Evolutionary conservation across 208 protist species (phyloP).

Genomic region (Eutreptiella sp.): DNA sequence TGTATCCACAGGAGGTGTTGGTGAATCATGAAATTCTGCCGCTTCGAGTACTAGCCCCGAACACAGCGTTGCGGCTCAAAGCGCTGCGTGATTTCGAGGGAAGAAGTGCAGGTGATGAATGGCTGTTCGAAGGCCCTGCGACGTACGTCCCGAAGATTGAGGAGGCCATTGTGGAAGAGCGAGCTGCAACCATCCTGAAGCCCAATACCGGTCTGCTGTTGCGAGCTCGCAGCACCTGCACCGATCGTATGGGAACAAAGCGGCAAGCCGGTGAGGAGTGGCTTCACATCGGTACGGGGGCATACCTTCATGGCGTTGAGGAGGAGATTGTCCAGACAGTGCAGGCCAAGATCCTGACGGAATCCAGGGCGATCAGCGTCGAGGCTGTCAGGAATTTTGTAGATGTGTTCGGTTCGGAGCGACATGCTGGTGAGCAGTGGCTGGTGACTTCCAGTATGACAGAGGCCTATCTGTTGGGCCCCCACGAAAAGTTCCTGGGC

Average conservation of each 20-base stretch:
- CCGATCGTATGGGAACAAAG: slow-evolving; percentile 50
- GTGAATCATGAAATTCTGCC: slow-evolving; percentile 45
- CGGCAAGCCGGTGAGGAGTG: slow-evolving; percentile 73
- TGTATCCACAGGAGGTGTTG: slow-evolving; percentile 77
- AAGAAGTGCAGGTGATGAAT: slow-evolving; percentile 70
- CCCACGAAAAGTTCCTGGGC: slow-evolving; percentile 52
- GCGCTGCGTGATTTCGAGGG: slow-evolving; percentile 61
- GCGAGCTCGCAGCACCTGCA: slow-evolving; percentile 58
- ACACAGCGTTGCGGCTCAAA: slow-evolving; percentile 69
- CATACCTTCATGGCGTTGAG: slow-evolving; percentile 61
- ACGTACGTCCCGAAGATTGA: slow-evolving; percentile 79
- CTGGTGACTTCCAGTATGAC: slow-evolving; percentile 33
- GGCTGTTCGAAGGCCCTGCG: slow-evolving; percentile 74
- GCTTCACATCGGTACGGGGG: slow-evolving; percentile 43
- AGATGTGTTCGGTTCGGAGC: slow-evolving; percentile 33
- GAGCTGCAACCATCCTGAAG: slow-evolving; percentile 59
- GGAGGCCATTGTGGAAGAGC: slow-evolving; percentile 57
- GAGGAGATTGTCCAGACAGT: slow-evolving; percentile 53
- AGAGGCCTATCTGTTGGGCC: slow-evolving; percentile 50
- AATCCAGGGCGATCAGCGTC: slow-evolving; percentile 45
- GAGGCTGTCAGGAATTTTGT: slow-evolving; percentile 34
- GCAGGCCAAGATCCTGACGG: slow-evolving; percentile 43
- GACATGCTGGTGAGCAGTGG: slow-evolving; percentile 45
- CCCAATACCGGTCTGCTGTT: slow-evolving; percentile 77
- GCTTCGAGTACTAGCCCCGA: slow-evolving; percentile 59